Evolutionary conservation across 352 stramenopile species (phyloP), one percentile per base, ranked within the genome.

Genomic region (Pythium myriotylum): DNA sequence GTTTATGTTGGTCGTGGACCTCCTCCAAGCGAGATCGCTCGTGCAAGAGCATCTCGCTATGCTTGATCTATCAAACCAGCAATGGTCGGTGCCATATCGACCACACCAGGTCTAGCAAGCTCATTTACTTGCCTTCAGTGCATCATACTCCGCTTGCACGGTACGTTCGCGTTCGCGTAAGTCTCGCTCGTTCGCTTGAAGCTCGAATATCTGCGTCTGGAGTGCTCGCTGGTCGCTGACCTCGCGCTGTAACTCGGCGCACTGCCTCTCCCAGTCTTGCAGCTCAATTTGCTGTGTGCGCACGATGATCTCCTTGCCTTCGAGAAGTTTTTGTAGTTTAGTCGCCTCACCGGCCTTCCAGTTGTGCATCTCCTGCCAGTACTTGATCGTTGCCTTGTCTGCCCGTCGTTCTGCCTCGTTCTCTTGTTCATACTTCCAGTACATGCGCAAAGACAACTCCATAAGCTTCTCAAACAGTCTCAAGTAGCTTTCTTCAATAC

Each of bases 381-480:
- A 69, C 20, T 62, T 39, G 20, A 80, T 71, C 10, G 74, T 65
- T 0, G 48, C 61, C 49, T 76, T 86, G 43, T 90, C 78, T 7
- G 76, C 71, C 24, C 40, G 68, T 14, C 79, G 76, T 49, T 88
- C 74, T 6, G 60, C 70, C 17, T 76, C 79, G 5, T 70, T 75
- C 9, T 81, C 71, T 12, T 82, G 68, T 17, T 88, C 79, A 46
- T 90, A 92, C 10, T 74, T 76, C 79, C 81, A 90, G 48, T 90
- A 92, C 60, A 92, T 72, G 0, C 79, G 69, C 47, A 92, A 19
- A 3, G 83, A 87, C 35, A 88, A 70, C 60, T 89, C 83, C n/a
- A 90, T 50, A 29, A 92, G 62, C 59, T 87, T 88, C 41, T 92
- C 83, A 68, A 90, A 92, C 1, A 90, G 67, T 42, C 85, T 86